phyloP scores from a whole-genome alignment of 2,329 filamentous ascomycete species.

The Pseudocercospora ulei region DNA sequence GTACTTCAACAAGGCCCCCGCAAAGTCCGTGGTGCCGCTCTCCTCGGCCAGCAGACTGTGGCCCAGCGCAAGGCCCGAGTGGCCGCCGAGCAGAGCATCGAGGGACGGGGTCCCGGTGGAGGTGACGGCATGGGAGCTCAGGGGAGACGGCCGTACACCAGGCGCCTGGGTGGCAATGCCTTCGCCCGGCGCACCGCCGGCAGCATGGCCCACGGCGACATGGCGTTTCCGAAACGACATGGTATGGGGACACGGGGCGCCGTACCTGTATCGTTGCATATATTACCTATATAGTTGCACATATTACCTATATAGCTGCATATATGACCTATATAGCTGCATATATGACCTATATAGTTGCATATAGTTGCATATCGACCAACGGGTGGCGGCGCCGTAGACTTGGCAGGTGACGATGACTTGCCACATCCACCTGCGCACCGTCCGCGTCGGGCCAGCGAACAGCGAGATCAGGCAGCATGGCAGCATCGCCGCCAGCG shows the following conservation, averaged over 20 bases:
- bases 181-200: conserved; percentile 3
- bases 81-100: conserved; percentile 74
- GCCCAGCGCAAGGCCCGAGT: conserved; percentile 73
- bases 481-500: conserved; percentile 12
- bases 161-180: conserved; percentile 22
- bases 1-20: conserved; percentile 70
- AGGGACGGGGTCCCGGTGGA: conserved; percentile 84
- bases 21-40: conserved; percentile 87
- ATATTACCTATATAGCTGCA: too few species aligned
- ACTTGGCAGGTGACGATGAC: too few species aligned
- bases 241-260: not conserved
- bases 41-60: conserved; percentile 75
- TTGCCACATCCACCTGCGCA: too few species aligned
- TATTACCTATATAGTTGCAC: too few species aligned
- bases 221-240: conserved; percentile 29
- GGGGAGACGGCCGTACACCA: conserved; percentile 70
- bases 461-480: not conserved
- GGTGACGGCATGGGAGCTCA: conserved; percentile 77
- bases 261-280: too few species aligned
- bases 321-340: too few species aligned
- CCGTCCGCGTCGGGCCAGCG: too few species aligned
- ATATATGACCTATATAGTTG: too few species aligned
- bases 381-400: too few species aligned
- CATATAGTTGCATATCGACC: too few species aligned
- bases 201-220: conserved; percentile 15